These are phyloP conservation scores for Candida boleticola DNA, from an alignment of 805 yeast genomes.

Conservation along the genomic window DNA sequence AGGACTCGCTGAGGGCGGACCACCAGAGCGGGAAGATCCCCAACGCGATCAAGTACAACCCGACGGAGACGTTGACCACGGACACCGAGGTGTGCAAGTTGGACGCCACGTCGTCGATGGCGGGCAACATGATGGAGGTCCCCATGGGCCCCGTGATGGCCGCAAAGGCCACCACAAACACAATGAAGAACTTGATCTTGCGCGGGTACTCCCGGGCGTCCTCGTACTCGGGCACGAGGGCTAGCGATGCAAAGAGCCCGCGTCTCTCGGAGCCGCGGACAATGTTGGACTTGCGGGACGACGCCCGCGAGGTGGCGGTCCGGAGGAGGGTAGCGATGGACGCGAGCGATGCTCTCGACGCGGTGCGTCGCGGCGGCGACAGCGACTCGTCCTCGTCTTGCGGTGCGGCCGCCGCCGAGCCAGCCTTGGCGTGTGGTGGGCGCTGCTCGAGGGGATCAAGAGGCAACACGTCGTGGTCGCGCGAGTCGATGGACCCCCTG, in stretches of 20 bases:
- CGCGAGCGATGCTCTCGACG: neutral
- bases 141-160: constrained; percentile 89
- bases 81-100: constrained; percentile 56
- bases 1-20: constrained; percentile 73
- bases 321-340: neutral
- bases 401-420: neutral
- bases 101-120: constrained; percentile 55
- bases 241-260: constrained; percentile 53
- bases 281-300: neutral
- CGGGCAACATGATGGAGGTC: constrained; percentile 78
- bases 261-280: constrained; percentile 43
- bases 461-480: neutral
- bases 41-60: constrained; percentile 67
- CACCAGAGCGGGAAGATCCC: constrained; percentile 90
- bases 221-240: constrained; percentile 66
- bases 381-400: neutral
- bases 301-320: neutral
- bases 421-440: neutral
- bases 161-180: constrained; percentile 66
- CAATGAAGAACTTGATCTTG: constrained; percentile 50
- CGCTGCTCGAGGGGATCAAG: neutral
- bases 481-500: constrained; percentile 1
- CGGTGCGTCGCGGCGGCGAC: neutral
- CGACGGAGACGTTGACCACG: constrained; percentile 74
- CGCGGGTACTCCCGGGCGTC: constrained; percentile 67